Evolutionary conservation across 1,139 yeast species (phyloP).

Genomic region (Spencermartinsiella ligniputridi): DNA sequence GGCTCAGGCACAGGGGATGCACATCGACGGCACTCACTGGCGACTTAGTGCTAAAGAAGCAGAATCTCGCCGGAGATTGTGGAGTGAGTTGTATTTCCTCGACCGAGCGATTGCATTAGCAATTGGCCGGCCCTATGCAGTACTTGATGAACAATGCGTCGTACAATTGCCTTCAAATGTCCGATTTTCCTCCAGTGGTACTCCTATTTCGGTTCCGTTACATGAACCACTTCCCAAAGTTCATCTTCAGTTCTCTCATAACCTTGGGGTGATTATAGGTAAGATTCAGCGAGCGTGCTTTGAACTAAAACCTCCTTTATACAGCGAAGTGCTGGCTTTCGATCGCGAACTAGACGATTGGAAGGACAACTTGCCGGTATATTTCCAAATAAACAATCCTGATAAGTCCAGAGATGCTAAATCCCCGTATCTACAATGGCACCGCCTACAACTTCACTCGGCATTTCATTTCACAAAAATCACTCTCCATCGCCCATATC

Average conservation of each 20-base stretch:
- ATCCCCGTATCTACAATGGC: constrained; percentile 4
- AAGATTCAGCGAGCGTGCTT: constrained; percentile 4
- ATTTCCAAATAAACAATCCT: constrained; percentile 3
- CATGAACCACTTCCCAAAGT: neutral
- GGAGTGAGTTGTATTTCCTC: constrained; percentile 5
- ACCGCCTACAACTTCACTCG: constrained; percentile 4
- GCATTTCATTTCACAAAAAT: constrained; percentile 6
- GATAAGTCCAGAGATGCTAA: constrained; percentile 1
- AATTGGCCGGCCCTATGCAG: constrained; percentile 6
- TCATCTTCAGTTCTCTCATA: neutral
- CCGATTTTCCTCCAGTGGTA: neutral
- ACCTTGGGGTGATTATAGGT: constrained; percentile 3
- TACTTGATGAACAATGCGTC: constrained; percentile 4
- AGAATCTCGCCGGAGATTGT: constrained; percentile 1
- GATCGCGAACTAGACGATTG: constrained; percentile 2
- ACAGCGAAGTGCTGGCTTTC: neutral
- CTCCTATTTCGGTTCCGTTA: neutral
- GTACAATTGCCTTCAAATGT: neutral
- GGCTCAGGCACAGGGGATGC: constrained; percentile 8
- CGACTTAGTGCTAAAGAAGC: constrained; percentile 2
- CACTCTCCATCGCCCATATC: constrained; percentile 5
- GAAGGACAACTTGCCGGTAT: neutral
- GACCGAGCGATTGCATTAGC: constrained; percentile 5
- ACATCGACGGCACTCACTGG: constrained; percentile 5
- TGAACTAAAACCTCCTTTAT: constrained; percentile 2